A percentile compares a stretch with the other conserved stretches of the same genome.
phyloP scores from a whole-genome alignment of 768 basidiomycete genomes.

The Hericium erinaceus region DNA sequence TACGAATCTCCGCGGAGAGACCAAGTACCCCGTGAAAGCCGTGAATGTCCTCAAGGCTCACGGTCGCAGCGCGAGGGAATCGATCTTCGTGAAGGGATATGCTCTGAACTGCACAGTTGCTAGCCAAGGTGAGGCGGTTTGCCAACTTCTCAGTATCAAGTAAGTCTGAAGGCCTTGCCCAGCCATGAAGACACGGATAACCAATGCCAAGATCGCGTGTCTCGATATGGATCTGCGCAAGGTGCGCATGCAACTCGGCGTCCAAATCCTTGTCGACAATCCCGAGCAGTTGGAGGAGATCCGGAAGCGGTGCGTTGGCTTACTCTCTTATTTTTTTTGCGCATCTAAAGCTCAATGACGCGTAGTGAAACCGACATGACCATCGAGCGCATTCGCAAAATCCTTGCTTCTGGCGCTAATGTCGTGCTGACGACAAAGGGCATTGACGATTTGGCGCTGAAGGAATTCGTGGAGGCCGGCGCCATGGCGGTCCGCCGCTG shows the following conservation, averaged over 20 bases:
- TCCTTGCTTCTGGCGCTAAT: slow-evolving; percentile 91
- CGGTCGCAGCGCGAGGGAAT: slow-evolving; percentile 91
- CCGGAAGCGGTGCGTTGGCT: slow-evolving; percentile 61
- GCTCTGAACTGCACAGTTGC: slow-evolving; percentile 98
- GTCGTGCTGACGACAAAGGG: slow-evolving; percentile 97
- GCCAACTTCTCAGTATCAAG: not conserved
- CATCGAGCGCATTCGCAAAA: slow-evolving; percentile 90
- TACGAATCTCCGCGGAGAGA: slow-evolving; percentile 87
- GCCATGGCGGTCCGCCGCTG: slow-evolving; percentile 98
- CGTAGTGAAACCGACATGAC: slow-evolving; percentile 90
- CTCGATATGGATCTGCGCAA: slow-evolving; percentile 97
- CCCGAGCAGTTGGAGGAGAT: slow-evolving; percentile 96
- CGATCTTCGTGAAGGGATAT: slow-evolving; percentile 90
- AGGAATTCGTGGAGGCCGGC: slow-evolving; percentile 98
- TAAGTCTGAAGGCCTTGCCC: too few species aligned
- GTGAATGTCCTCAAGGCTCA: slow-evolving; percentile 98
- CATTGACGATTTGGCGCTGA: slow-evolving; percentile 95
- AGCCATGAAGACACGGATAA: slow-evolving; percentile 98
- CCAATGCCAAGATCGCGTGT: slow-evolving; percentile 94
- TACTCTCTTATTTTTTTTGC: not conserved
- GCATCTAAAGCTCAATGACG: not conserved
- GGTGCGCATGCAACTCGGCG: slow-evolving; percentile 92
- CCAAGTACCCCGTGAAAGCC: slow-evolving; percentile 98
- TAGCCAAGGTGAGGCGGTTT: slow-evolving; percentile 73
- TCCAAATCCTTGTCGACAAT: slow-evolving; percentile 95